A percentile compares a stretch with the other conserved stretches of the same genome.
These are phyloP conservation scores for Penicillium simplicissimum DNA, from an alignment of 495 filamentous ascomycete species.

Conservation along the genomic window DNA sequence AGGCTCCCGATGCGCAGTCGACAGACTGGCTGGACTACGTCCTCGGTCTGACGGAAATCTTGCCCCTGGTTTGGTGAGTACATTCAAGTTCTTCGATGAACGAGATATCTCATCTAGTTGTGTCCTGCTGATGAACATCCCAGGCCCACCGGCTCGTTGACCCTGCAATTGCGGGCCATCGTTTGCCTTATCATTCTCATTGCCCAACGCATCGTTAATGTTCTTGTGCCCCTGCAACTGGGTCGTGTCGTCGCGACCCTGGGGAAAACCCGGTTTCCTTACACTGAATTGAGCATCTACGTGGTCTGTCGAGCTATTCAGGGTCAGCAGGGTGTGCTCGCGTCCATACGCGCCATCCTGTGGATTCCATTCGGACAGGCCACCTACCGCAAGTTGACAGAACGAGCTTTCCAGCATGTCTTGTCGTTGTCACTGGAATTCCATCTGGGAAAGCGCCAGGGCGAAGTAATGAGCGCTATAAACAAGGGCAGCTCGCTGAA, in stretches of 20 bases:
- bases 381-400: slow-evolving; percentile 25
- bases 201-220: slow-evolving; percentile 41
- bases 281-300: slow-evolving; percentile 55
- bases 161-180: too few relatives aligned
- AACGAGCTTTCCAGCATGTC: slow-evolving; percentile 28
- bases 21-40: too few relatives aligned
- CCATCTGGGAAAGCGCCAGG: slow-evolving; percentile 12
- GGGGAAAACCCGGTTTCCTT: slow-evolving; percentile 52
- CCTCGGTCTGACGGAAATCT: too few relatives aligned
- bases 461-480: slow-evolving; percentile 25
- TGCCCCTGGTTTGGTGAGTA: too few relatives aligned
- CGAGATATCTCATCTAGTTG: too few relatives aligned
- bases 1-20: too few relatives aligned
- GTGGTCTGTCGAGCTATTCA: slow-evolving; percentile 29
- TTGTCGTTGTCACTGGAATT: slow-evolving; percentile 18
- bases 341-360: slow-evolving; percentile 8
- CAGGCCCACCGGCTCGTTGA: too few relatives aligned
- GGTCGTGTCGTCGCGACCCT: slow-evolving; percentile 63
- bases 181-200: slow-evolving; percentile 56
- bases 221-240: slow-evolving; percentile 67
- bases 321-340: slow-evolving; percentile 10
- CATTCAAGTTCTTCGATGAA: too few relatives aligned
- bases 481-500: slow-evolving; percentile 19
- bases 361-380: slow-evolving; percentile 24
- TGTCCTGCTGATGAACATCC: too few relatives aligned